Evolutionary conservation across 2,329 filamentous ascomycete species (phyloP).

Genomic region (Colletotrichum zoysiae): DNA sequence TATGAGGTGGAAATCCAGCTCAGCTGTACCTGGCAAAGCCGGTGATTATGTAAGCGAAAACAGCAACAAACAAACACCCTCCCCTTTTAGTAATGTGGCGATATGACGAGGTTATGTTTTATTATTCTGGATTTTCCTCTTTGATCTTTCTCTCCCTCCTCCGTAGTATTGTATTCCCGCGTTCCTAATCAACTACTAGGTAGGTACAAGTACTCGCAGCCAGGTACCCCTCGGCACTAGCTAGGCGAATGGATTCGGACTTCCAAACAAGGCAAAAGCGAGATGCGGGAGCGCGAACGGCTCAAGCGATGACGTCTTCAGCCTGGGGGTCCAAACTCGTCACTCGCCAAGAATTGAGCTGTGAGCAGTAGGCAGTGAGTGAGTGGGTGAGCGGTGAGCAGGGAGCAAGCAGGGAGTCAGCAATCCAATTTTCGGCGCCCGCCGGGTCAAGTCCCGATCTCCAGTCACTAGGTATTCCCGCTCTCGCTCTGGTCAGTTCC

Average conservation of each 20-base stretch:
- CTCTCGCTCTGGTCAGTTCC: not conserved
- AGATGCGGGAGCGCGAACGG: slow-evolving; percentile 20
- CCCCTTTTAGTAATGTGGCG: too few species aligned
- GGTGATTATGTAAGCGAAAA: not conserved
- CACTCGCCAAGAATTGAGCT: too few species aligned
- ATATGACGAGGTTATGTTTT: slow-evolving; percentile 16
- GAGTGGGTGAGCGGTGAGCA: not conserved
- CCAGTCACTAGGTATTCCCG: not conserved
- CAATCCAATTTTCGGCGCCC: not conserved
- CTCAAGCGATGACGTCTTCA: slow-evolving; percentile 25
- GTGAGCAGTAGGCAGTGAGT: too few species aligned
- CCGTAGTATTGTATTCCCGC: not conserved
- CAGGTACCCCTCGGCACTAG: slow-evolving; percentile 1
- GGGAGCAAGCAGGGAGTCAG: not conserved
- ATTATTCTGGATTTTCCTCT: not conserved
- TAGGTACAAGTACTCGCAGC: not conserved
- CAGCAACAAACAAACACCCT: not conserved
- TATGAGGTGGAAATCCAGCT: slow-evolving; percentile 7
- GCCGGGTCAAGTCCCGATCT: not conserved
- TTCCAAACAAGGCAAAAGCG: slow-evolving; percentile 30
- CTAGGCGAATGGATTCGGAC: not conserved
- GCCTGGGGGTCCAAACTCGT: slow-evolving; percentile 17
- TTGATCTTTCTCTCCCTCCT: not conserved
- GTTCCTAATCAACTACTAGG: not conserved
- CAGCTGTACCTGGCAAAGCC: slow-evolving; percentile 10